Percentiles rank a stretch among this genome's conserved stretches.
These are phyloP conservation scores for Akanthomyces muscarius DNA, from an alignment of 2,329 filamentous ascomycete species.

Conservation along the genomic window DNA sequence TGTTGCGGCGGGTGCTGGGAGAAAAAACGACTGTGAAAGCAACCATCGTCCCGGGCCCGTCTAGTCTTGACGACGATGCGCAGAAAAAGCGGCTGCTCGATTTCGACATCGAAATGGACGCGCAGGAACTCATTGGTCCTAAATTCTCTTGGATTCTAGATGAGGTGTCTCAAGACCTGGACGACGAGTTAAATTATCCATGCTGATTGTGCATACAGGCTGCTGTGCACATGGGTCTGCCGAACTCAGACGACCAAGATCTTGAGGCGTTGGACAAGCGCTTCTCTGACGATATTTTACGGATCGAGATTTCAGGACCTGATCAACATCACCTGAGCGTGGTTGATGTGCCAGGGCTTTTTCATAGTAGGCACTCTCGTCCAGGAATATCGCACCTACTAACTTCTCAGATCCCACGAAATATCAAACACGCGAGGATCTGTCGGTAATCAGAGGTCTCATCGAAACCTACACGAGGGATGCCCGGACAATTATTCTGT, in stretches of 20 bases:
- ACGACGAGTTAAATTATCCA: not conserved
- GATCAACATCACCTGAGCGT: slow-evolving; percentile 8
- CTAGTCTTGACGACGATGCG: not conserved
- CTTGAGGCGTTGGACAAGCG: not conserved
- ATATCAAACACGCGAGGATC: too few species aligned
- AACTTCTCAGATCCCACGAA: too few species aligned
- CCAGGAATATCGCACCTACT: not conserved
- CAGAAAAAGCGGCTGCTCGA: not conserved
- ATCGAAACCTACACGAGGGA: too few species aligned
- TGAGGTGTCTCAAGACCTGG: not conserved
- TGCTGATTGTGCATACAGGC: not conserved
- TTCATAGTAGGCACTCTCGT: not conserved
- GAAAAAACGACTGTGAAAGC: slow-evolving; percentile 6
- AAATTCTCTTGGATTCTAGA: slow-evolving; percentile 5
- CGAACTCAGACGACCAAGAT: not conserved
- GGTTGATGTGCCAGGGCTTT: slow-evolving; percentile 1
- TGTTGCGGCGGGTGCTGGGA: not conserved
- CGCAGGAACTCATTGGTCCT: not conserved
- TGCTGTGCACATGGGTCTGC: slow-evolving; percentile 1
- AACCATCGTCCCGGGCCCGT: slow-evolving; percentile 1
- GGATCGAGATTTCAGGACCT: not conserved
- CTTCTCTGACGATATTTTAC: slow-evolving; percentile 1
- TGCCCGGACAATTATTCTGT: too few species aligned
- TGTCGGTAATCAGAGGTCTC: too few species aligned
- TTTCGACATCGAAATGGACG: not conserved